Percentiles rank a stretch among this genome's conserved stretches.
Evolutionary conservation across 257 asterid genomes (phyloP).

Genomic region (Rhazya stricta): DNA sequence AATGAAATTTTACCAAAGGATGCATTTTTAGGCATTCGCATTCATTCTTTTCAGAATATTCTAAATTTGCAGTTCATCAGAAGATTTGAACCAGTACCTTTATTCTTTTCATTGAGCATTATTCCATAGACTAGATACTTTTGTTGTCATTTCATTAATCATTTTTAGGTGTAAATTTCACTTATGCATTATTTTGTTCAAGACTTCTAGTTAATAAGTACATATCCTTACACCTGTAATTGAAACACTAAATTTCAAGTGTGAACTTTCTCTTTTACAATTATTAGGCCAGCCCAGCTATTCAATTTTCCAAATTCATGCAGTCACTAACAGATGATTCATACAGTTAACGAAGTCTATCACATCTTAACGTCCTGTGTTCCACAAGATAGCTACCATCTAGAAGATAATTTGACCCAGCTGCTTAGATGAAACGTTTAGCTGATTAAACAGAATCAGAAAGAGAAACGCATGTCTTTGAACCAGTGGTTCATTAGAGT

Average conservation of each 20-base stretch:
- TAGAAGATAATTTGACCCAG: too few species aligned
- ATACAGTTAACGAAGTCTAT: background rate
- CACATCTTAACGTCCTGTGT: background rate
- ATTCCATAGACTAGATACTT: background rate
- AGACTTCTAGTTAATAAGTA: background rate
- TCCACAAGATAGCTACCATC: background rate
- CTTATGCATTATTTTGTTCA: background rate
- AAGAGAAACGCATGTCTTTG: too few species aligned
- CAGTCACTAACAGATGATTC: background rate
- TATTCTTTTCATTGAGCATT: background rate
- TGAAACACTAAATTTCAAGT: background rate
- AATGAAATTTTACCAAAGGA: background rate
- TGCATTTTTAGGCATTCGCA: background rate
- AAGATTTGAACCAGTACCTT: background rate
- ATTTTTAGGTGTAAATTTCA: background rate
- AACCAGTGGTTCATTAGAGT: too few species aligned
- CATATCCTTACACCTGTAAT: background rate
- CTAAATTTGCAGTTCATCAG: background rate
- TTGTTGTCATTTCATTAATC: background rate
- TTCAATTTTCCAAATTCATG: background rate
- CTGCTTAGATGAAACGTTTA: too few species aligned
- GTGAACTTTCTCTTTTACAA: background rate
- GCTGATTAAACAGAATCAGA: too few species aligned
- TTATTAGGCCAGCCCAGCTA: background rate
- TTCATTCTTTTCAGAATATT: background rate